Conservation (phyloP, 2,329 filamentous ascomycete species). For the Cytospora piceicola region DNA sequence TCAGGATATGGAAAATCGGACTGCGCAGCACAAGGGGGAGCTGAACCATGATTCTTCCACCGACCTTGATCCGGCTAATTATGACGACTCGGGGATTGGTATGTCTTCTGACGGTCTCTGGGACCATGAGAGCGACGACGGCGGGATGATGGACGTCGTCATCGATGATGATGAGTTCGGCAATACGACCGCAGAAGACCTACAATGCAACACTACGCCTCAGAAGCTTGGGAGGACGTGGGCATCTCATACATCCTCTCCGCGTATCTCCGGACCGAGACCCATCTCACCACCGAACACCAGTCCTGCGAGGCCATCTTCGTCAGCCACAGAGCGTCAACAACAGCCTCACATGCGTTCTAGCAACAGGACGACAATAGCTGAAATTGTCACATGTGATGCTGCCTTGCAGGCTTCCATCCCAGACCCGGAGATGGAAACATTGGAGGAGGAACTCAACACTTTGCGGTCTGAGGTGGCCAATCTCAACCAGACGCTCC, state of each 20-base stretch:
- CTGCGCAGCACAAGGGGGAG: slow-evolving; percentile 11
- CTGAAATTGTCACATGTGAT: neutral
- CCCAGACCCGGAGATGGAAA: neutral
- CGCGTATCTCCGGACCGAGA: neutral
- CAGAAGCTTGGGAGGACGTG: neutral
- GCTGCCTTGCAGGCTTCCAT: slow-evolving; percentile 7
- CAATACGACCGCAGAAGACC: slow-evolving; percentile 12
- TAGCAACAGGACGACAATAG: neutral
- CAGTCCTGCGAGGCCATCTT: slow-evolving; percentile 22
- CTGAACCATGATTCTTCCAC: neutral
- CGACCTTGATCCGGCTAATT: neutral
- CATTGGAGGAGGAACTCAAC: slow-evolving; percentile 6
- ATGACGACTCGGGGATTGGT: slow-evolving; percentile 21
- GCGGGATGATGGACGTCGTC: neutral
- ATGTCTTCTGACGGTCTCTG: slow-evolving; percentile 21
- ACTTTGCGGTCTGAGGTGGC: slow-evolving; percentile 21
- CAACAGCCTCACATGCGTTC: neutral
- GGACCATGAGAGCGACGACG: slow-evolving; percentile 15
- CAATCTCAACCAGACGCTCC: slow-evolving; percentile 11
- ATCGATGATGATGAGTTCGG: slow-evolving; percentile 3
- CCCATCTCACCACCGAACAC: slow-evolving; percentile 27
- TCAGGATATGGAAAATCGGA: slow-evolving; percentile 16
- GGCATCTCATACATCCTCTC: neutral
- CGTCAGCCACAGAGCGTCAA: neutral
- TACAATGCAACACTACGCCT: slow-evolving; percentile 14